phyloP scores from a whole-genome alignment of 495 filamentous ascomycete species.

The Talaromyces ruber region DNA sequence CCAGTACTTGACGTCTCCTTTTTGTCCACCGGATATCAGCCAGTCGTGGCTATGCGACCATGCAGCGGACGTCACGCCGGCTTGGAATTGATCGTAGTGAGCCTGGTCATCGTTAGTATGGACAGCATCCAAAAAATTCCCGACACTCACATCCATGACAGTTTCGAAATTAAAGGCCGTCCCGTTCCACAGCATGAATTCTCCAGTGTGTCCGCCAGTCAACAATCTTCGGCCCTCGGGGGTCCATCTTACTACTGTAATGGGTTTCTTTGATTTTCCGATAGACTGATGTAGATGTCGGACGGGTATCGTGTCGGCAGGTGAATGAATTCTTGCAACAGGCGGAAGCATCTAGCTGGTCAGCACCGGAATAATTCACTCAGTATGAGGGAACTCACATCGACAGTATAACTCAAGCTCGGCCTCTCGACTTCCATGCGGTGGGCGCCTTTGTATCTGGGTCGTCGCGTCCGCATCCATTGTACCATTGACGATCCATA shows the following conservation, averaged over 20 bases:
- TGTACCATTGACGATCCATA: conserved; percentile 88
- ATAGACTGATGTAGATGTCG: conserved; percentile 90
- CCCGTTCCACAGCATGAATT: conserved; percentile 98
- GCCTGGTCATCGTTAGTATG: no score
- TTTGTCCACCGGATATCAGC: conserved; percentile 92
- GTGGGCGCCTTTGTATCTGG: conserved; percentile 60
- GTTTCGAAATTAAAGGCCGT: conserved; percentile 99
- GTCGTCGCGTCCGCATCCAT: conserved; percentile 83
- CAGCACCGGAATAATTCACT: background rate
- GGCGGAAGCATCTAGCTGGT: conserved; percentile 73
- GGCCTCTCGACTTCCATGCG: conserved; percentile 72
- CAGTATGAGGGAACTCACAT: conserved; percentile 50
- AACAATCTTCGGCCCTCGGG: conserved; percentile 87
- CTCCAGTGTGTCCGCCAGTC: conserved; percentile 89
- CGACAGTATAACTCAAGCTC: conserved; percentile 77
- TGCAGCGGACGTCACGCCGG: conserved; percentile 74
- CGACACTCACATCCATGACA: conserved; percentile 68
- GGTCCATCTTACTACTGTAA: conserved; percentile 97
- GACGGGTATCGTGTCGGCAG: conserved; percentile 77
- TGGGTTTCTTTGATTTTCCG: conserved; percentile 94
- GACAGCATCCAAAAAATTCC: no score
- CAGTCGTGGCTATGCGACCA: conserved; percentile 96
- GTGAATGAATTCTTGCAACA: conserved; percentile 55
- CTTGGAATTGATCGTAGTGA: conserved; percentile 63
- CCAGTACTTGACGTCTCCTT: conserved; percentile 96